phyloP scores from a whole-genome alignment of 2,329 filamentous ascomycete genomes.

The Paramyrothecium sp. region DNA sequence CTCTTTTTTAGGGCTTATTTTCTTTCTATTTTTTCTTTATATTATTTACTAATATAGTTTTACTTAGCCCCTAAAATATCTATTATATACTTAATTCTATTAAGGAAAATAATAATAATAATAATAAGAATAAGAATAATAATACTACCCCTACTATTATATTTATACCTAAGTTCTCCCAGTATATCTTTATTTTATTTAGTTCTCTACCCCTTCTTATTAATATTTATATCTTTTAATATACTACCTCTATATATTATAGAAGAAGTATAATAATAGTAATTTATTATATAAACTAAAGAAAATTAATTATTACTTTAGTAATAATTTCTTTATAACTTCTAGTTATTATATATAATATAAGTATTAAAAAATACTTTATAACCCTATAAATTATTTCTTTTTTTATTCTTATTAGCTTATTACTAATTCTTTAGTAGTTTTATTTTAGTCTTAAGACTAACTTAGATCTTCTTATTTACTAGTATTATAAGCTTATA shows the following conservation, averaged over 20 bases:
- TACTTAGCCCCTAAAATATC: conserved; percentile 5
- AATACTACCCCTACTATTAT: neutral
- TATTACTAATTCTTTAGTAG: neutral
- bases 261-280: neutral
- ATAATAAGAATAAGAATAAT: neutral
- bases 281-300: neutral
- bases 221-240: neutral
- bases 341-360: conserved; percentile 1
- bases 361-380: neutral
- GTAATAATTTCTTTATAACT: neutral
- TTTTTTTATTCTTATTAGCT: neutral
- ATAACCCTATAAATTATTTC: neutral
- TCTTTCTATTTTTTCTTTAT: neutral
- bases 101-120: neutral
- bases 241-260: no score
- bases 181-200: neutral
- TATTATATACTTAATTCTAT: conserved; percentile 1
- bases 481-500: neutral
- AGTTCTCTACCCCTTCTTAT: neutral
- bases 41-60: neutral
- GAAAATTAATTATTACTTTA: neutral
- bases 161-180: neutral
- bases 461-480: neutral
- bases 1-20: neutral
- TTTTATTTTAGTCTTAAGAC: neutral